A percentile compares a stretch with the other conserved stretches of the same genome.
Conservation (phyloP, 1,284 basidiomycete species). For the Mycosarcoma mackinlayi region DNA sequence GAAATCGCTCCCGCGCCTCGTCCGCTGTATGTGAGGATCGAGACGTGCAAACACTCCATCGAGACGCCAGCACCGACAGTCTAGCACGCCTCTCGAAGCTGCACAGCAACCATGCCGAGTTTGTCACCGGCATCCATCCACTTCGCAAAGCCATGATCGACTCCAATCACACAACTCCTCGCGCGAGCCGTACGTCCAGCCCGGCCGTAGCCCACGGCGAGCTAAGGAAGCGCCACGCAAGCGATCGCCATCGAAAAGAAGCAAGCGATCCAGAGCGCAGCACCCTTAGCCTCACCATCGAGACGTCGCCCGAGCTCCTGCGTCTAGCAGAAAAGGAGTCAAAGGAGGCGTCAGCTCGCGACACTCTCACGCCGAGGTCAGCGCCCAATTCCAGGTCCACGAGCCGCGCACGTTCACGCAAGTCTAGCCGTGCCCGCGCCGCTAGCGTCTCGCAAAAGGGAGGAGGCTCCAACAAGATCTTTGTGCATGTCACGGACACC, state of each 20-base stretch:
- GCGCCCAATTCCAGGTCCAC: slow-evolving; percentile 39
- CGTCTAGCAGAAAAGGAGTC: slow-evolving; percentile 23
- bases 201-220: slow-evolving; percentile 27
- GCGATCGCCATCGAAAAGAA: slow-evolving; percentile 14
- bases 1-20: slow-evolving; percentile 36
- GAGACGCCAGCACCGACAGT: slow-evolving; percentile 35
- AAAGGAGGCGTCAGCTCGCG: slow-evolving; percentile 10
- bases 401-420: slow-evolving; percentile 46
- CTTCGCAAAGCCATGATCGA: slow-evolving; percentile 47
- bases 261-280: slow-evolving; percentile 7
- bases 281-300: slow-evolving; percentile 44
- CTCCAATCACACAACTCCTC: slow-evolving; percentile 46
- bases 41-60: slow-evolving; percentile 15
- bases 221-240: slow-evolving; percentile 39
- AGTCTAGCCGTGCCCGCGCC: slow-evolving; percentile 25
- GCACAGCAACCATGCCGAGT: slow-evolving; percentile 32
- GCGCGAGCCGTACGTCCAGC: slow-evolving; percentile 47
- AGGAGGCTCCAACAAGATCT: slow-evolving; percentile 46
- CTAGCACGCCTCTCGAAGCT: slow-evolving; percentile 25
- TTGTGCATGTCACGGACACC: slow-evolving; percentile 55
- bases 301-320: slow-evolving; percentile 45
- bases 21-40: slow-evolving; percentile 26
- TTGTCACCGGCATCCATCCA: slow-evolving; percentile 40
- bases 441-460: slow-evolving; percentile 25
- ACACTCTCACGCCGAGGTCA: slow-evolving; percentile 19